Base-by-base conservation (phyloP, 2,329 filamentous ascomycete species). In the Aureobasidium sp. region DNA sequence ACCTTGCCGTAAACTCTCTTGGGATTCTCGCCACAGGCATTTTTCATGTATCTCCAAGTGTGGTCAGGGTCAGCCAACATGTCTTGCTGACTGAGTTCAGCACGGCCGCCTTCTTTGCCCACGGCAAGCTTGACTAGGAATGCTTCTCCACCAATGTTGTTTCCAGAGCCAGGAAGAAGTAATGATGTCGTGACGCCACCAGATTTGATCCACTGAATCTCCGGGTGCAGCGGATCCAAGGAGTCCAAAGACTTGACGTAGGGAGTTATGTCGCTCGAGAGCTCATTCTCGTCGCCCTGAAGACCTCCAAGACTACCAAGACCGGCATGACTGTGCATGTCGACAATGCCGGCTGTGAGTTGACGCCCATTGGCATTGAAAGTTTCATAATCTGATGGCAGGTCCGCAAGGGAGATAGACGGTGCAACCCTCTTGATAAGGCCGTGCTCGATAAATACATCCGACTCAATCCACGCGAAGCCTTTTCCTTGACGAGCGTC, bases 11-110 rank as follows among this genome's bases (percentile, higher is more conserved):
- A 87, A 0, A 84, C 75, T 0, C 79, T 75, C 74, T 88, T 88
- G 1, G 86, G 77, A 67, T 89, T 89, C 73, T 89, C 87, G 39
- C 87, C 87, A 66, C 86, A 89, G 0, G 87, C 87, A 86, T 89
- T 89, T 75, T 90, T 89, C 79, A 90, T 87, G 71, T 87, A 89
- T 22, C 87, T 79, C 82, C 85, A 87, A 64, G 77, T 82, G 25
- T 79, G 78, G 45, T 87, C 85, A 0, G 86, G 86, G 57, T 88
- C 84, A 1, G 87, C 86, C 11, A 89, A 77, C 76, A 89, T 79
- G 66, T 87, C 83, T 27, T 78, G 74, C 2, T 82, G 84, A 59
- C 85, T 87, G 47, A 86, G 81, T 70, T 89, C 86, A 17, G 79
- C 75, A 25, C 86, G 81, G 3, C 86, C 84, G 65, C 87, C 81